Conservation (phyloP, 2,329 filamentous ascomycete species). For the Trichoderma sp. region DNA sequence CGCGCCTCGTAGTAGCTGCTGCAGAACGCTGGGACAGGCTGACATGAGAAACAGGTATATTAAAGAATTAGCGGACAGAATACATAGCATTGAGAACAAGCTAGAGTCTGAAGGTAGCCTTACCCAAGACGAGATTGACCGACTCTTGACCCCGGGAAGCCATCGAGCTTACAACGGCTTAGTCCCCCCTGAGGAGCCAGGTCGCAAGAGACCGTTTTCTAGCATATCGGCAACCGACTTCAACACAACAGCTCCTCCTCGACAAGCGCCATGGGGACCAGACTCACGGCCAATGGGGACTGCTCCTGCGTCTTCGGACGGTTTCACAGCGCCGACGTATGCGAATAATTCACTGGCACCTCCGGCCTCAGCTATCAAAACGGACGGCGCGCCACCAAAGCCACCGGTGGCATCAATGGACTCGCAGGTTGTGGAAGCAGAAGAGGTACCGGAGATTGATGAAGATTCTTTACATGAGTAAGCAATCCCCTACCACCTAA, state of each 20-base stretch:
- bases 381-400: slow-evolving; percentile 37
- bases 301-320: slow-evolving; percentile 36
- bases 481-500: slow-evolving; percentile 23
- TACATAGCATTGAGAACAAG: slow-evolving; percentile 78
- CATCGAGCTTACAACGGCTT: slow-evolving; percentile 31
- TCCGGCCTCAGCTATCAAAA: slow-evolving; percentile 41
- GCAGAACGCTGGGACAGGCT: not conserved
- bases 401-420: slow-evolving; percentile 36
- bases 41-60: slow-evolving; percentile 62
- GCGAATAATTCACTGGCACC: slow-evolving; percentile 45
- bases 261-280: slow-evolving; percentile 46
- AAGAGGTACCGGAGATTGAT: slow-evolving; percentile 38
- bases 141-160: slow-evolving; percentile 36
- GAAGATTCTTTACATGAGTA: slow-evolving; percentile 47
- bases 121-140: slow-evolving; percentile 47
- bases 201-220: slow-evolving; percentile 48
- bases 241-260: slow-evolving; percentile 39
- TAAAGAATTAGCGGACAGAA: slow-evolving; percentile 82
- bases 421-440: slow-evolving; percentile 33
- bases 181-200: slow-evolving; percentile 29
- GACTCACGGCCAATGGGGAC: slow-evolving; percentile 46
- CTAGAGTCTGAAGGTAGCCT: slow-evolving; percentile 53
- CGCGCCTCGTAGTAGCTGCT: not conserved
- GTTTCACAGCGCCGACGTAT: slow-evolving; percentile 32
- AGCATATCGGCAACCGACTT: slow-evolving; percentile 44